A percentile compares a stretch with the other conserved stretches of the same genome.
Evolutionary conservation across 495 filamentous ascomycete genomes (phyloP).

Genomic region (Penicillium lagena): DNA sequence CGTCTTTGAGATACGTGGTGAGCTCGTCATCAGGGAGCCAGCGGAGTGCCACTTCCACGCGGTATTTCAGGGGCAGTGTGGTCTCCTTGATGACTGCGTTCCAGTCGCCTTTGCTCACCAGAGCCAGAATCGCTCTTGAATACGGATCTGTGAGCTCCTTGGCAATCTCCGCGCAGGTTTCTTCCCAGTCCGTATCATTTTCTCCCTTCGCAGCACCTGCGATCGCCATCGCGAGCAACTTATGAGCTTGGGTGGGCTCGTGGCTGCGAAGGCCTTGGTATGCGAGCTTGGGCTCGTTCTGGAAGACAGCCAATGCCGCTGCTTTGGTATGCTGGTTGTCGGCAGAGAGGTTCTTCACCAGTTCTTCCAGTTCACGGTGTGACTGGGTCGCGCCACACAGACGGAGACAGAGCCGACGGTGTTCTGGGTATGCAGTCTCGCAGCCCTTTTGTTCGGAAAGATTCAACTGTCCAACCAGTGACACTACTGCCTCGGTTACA

Average conservation of each 20-base stretch:
- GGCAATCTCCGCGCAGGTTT: slow-evolving; percentile 53
- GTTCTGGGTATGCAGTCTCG: slow-evolving; percentile 61
- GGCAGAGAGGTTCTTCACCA: slow-evolving; percentile 51
- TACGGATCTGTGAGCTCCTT: slow-evolving; percentile 74
- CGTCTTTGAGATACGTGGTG: slow-evolving; percentile 59
- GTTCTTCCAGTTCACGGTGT: slow-evolving; percentile 53
- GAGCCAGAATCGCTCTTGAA: slow-evolving; percentile 83
- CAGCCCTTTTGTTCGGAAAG: slow-evolving; percentile 43
- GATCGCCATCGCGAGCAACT: slow-evolving; percentile 49
- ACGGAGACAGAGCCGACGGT: slow-evolving; percentile 70
- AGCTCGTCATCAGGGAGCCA: slow-evolving; percentile 77
- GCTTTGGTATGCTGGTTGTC: slow-evolving; percentile 72
- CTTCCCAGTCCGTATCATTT: slow-evolving; percentile 48
- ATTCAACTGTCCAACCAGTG: slow-evolving; percentile 40
- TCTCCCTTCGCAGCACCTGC: slow-evolving; percentile 48
- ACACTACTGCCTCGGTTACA: slow-evolving; percentile 44
- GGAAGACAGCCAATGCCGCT: slow-evolving; percentile 69
- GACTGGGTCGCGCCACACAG: slow-evolving; percentile 69
- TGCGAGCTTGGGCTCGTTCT: slow-evolving; percentile 55
- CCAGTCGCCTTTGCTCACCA: slow-evolving; percentile 87
- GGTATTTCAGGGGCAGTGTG: slow-evolving; percentile 77
- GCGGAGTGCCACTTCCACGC: slow-evolving; percentile 77
- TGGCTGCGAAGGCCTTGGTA: slow-evolving; percentile 39
- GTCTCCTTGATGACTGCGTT: slow-evolving; percentile 70
- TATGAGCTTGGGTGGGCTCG: slow-evolving; percentile 37